Base-by-base conservation (phyloP, 345 rosid genomes). In the Arabis alpina region DNA sequence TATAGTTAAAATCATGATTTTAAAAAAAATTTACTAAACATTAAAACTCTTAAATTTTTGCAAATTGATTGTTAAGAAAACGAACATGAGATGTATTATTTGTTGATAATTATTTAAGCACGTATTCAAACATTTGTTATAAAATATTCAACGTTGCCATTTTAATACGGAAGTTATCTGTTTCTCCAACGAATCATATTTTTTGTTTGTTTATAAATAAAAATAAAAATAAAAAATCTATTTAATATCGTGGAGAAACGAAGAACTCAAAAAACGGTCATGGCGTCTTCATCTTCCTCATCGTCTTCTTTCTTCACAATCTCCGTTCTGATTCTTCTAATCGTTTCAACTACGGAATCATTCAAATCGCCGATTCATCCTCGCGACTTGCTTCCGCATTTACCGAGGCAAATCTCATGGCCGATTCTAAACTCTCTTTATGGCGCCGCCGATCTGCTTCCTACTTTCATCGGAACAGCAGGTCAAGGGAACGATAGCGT, bases 381-480 rank as follows among this genome's bases (percentile, higher is more conserved):
- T 6, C 79, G 73, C 47, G 99, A 94, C 70, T 61, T 83, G 54
- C 87, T 94, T 41, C 97, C 99, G 0, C 66, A 85, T 59, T 71
- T 94, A 57, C 97, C 99, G 2, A 75, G 88, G 52, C 85, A 88
- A 60, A 73, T 88, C 42, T 81, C 99, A 2, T 89, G 97, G 95
- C 95, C 96, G 23, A 75, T 94, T 48, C 86, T 94, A 66, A 83
- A 85, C 76, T 73, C 80, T 56, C 85, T 94, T 11, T 75, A 80
- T 28, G 72, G 90, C 34, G 78, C 99, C 10, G 83, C 79, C 32
- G 99, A 94, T 62, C 83, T 94, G 57, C 75, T 94, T 49, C 99
- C 99, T 2, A 63, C 89, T 52, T 94, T 89, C 63, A 97, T 94
- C 19, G 99, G 97, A 41, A 63, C 96, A 24, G 95, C 87, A 37